Base-by-base conservation (phyloP, 2,329 filamentous ascomycete genomes). In the Alternaria rosae region DNA sequence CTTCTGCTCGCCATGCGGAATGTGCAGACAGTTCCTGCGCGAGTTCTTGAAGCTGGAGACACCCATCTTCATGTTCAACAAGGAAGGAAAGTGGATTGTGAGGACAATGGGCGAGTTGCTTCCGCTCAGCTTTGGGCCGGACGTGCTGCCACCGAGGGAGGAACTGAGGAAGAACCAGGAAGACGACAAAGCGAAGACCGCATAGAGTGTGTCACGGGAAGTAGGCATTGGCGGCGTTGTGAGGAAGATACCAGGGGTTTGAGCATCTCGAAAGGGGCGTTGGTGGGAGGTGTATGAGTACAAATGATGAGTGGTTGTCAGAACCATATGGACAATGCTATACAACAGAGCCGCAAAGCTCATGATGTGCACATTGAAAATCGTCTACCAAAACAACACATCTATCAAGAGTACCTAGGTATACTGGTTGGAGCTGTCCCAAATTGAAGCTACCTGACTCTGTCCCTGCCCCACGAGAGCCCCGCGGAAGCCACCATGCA, bases 51-150 rank as follows among this genome's bases (percentile, higher is more conserved):
- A 78, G 60, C 73, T 82, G 7, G 70, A 77, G 6, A 89, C 87
- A 61, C 94, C 93, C 0, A 86, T 99, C 59, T 89, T 97, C 77
- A 97, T 98, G 94, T 97, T 96, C 80, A 93, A 96, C 79, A 91
- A 89, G 78, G 86, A 93, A 65, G 90, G 89, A 3, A 87, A 90
- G 63, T 93, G 86, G 71, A 83, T 88, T n/a, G 87, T 92, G 23
- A 84, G 88, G 81, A 91, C 85, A 23, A 82, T 97, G 59, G 88
- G 89, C 67, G 85, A 92, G 73, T 65, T 86, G 61, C 70, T 86
- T 69, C 85, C 85, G 4, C 79, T 85, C 80, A 83, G 81, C 64
- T 86, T 86, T 73, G 84, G 84, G n/a, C 84, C 84, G 12, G 82
- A 84, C 59, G 80, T 82, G 62, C 67, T 86, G 67, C 78, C 77